Conservation (phyloP, 2,329 filamentous ascomycete genomes). For the Simplicillium aogashimaense region DNA sequence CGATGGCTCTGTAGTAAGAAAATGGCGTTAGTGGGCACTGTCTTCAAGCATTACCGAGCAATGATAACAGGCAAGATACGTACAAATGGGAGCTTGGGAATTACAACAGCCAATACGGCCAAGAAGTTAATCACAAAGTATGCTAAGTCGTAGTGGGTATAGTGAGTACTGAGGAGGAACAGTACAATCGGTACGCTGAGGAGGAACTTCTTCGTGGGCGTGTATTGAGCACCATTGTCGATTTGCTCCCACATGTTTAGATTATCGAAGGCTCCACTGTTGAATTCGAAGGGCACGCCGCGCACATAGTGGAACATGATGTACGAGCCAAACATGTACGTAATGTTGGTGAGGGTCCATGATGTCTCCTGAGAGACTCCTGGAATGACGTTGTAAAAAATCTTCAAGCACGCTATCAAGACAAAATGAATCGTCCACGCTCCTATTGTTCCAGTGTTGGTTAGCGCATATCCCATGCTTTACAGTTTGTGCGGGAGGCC, state of each 20-base stretch:
- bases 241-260: slow-evolving; percentile 99
- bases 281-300: slow-evolving; percentile 97
- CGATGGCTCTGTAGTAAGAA: slow-evolving; percentile 54
- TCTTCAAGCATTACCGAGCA: not conserved
- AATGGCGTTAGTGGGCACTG: slow-evolving; percentile 11
- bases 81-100: slow-evolving; percentile 93
- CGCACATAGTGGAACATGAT: slow-evolving; percentile 99
- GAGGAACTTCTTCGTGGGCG: slow-evolving; percentile 95
- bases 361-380: slow-evolving; percentile 96
- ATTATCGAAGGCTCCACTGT: slow-evolving; percentile 96
- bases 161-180: slow-evolving; percentile 95
- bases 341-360: slow-evolving; percentile 97
- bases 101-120: slow-evolving; percentile 83
- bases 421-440: slow-evolving; percentile 98
- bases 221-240: slow-evolving; percentile 97
- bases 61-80: slow-evolving; percentile 26
- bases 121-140: slow-evolving; percentile 98
- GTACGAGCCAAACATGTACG: slow-evolving; percentile 98
- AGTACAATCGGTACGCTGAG: slow-evolving; percentile 88
- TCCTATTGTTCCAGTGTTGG: slow-evolving; percentile 41
- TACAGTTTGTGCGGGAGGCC: no score
- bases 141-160: slow-evolving; percentile 93
- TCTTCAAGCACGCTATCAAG: slow-evolving; percentile 83
- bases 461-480: not conserved
- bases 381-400: slow-evolving; percentile 93